Evolutionary conservation across 2,329 filamentous ascomycete species (phyloP).

Genomic region (Stachybotrys chartarum): DNA sequence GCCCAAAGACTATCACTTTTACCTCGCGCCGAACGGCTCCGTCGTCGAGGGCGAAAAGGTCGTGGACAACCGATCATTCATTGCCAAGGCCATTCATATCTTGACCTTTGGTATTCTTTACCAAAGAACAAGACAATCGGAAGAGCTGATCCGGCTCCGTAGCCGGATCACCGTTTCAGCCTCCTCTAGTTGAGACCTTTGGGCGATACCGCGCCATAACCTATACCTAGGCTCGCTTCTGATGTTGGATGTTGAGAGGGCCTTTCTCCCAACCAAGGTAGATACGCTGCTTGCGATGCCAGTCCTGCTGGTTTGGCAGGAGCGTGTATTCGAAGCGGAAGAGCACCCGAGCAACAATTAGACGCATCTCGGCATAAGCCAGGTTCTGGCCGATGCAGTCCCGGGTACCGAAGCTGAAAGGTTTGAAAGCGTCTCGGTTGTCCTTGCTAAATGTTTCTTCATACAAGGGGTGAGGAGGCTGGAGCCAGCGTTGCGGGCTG

Average conservation of each 20-base stretch:
- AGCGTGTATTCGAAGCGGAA: conserved; percentile 26
- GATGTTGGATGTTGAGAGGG: conserved; percentile 6
- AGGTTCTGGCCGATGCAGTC: conserved; percentile 34
- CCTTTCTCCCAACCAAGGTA: conserved; percentile 12
- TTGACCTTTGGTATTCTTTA: not conserved
- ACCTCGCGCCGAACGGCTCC: conserved; percentile 38
- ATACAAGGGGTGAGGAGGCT: conserved; percentile 16
- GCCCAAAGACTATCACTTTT: conserved; percentile 36
- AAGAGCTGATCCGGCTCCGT: too few species aligned
- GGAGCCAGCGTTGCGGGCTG: conserved; percentile 38
- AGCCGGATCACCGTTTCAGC: too few species aligned
- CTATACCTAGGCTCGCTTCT: too few species aligned
- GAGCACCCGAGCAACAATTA: conserved; percentile 33
- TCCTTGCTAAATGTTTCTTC: conserved; percentile 32
- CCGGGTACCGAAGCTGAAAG: conserved; percentile 29
- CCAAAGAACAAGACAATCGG: not conserved
- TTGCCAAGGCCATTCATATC: not conserved
- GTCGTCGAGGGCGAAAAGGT: conserved; percentile 3
- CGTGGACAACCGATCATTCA: not conserved
- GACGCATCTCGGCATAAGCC: conserved; percentile 40
- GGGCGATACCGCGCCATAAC: too few species aligned
- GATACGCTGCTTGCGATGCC: conserved; percentile 10
- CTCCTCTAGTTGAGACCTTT: too few species aligned
- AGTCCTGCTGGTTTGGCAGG: conserved; percentile 8
- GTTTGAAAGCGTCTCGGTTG: conserved; percentile 24